phyloP scores from a whole-genome alignment of 495 filamentous ascomycete genomes.

The Penicillium paradoxum region DNA sequence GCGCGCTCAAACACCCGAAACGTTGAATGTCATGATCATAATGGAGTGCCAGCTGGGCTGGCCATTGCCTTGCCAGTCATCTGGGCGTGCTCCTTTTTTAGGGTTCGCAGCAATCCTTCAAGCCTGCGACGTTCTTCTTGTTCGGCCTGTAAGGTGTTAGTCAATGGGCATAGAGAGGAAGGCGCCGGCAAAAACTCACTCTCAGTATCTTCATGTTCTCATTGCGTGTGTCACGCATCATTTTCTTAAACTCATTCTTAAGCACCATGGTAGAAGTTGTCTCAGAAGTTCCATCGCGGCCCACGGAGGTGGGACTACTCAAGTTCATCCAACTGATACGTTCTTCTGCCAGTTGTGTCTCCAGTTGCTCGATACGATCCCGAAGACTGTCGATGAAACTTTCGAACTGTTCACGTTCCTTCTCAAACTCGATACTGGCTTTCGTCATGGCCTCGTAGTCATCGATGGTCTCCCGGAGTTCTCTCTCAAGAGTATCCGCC shows the following conservation, averaged over 20 bases:
- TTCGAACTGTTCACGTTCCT: constrained; percentile 75
- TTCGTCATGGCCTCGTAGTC: constrained; percentile 88
- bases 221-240: constrained; percentile 77
- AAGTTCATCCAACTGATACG: constrained; percentile 65
- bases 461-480: constrained; percentile 73
- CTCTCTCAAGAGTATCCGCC: constrained; percentile 62
- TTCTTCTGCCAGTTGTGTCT: constrained; percentile 66
- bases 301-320: constrained; percentile 47
- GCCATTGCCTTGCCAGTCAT: constrained; percentile 47
- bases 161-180: constrained; percentile 7
- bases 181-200: constrained; percentile 44
- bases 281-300: constrained; percentile 46
- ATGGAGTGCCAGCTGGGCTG: constrained; percentile 45
- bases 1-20: constrained; percentile 12
- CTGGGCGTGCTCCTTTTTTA: constrained; percentile 50
- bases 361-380: constrained; percentile 64
- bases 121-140: constrained; percentile 67
- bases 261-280: constrained; percentile 68
- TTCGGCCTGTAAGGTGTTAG: constrained; percentile 50
- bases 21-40: constrained; percentile 33
- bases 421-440: constrained; percentile 79
- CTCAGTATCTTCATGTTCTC: constrained; percentile 65
- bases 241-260: constrained; percentile 82
- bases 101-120: constrained; percentile 52
- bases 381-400: constrained; percentile 61